Base-by-base conservation (phyloP, 805 yeast genomes). In the Millerago galiae region DNA sequence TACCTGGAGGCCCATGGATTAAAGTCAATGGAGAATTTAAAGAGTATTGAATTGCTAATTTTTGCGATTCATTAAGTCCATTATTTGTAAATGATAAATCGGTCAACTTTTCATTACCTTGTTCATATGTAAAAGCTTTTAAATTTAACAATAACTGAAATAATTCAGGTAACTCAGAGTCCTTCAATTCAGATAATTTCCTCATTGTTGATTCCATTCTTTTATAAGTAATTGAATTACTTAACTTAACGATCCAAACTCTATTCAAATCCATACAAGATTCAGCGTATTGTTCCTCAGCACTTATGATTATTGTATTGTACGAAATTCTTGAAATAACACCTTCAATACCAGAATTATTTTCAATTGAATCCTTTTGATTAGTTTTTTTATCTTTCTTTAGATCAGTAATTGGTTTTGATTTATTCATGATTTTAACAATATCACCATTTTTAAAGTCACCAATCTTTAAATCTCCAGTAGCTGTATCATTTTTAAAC, bases 1-100 rank as follows among this genome's bases (percentile, higher is more conserved):
- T 81, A 0, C 90, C 90, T 5, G 90, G 90, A 2, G 90, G 89
- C 0, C 89, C 90, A 56, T 79, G 84, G 7, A 83, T 74, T 26
- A 83, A 73, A 5, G 76, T 63, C 7, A 83, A 58, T 3, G 80
- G 79, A n/a, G 78, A 74, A 3, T 64, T 59, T 13, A 88, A 40
- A 1, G 95, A 72, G 60, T 83, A 83, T 11, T 66, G 61, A 8
- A 90, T 79, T 0, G 98, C 96, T 3, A 68, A 57, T 37, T 70
- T 71, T 56, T 91, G 99, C 0, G 96, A 83, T 13, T 50, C 45
- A 30, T 61, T 61, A 26, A 87, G 60, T 2, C 37, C 18, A 4
- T 10, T 14, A 26, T 44, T 44, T 21, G 37, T 39, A 18, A 34
- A 35, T 8, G 15, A 17, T 12, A 41, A 10, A 13, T 38, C 32